Base-by-base conservation (phyloP, 345 rosid genomes). In the Hibiscus tridactylites region DNA sequence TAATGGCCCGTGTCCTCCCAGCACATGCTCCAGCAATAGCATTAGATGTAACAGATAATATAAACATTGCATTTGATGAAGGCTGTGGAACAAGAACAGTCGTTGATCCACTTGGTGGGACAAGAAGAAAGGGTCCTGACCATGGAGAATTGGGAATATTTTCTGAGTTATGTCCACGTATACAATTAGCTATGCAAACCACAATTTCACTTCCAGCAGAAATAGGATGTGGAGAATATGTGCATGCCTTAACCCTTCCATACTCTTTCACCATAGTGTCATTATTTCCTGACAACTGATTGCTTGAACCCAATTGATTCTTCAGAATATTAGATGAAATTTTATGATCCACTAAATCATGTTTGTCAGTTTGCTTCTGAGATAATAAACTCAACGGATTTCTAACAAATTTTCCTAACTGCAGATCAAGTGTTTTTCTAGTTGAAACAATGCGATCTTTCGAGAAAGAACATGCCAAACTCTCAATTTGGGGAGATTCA, bases 51-150 rank as follows among this genome's bases (percentile, higher is more conserved):
- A 85, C 91, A 68, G 98, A 94, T 75, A 94, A 77, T 75, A 93
- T 80, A 75, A 80, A 84, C 76, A 91, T 91, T 74, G 87, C 90
- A 82, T 83, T 84, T 58, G 89, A 84, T 50, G 81, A 74, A 61
- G 84, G 79, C 76, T 84, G 85, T 28, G 91, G 98, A 74, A 93
- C 84, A 82, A 88, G 83, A 61, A 93, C 85, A 83, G 80, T 88
- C 42, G 78, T 84, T 74, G 96, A 91, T 73, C 98, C 97, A 83
- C 92, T 88, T 52, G 92, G 85, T 64, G 91, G 92, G 75, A 83
- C 83, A 74, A 93, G 90, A 71, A 84, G 87, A 83, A 93, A 94
- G 49, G 95, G 88, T 49, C 70, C 81, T 65, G 97, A 94, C 95
- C 95, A 94, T 76, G 81, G 70, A 68, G 80, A 77, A 75, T 76